Conservation (phyloP, 2,329 filamentous ascomycete genomes). For the Sporothrix dimorphospora region DNA sequence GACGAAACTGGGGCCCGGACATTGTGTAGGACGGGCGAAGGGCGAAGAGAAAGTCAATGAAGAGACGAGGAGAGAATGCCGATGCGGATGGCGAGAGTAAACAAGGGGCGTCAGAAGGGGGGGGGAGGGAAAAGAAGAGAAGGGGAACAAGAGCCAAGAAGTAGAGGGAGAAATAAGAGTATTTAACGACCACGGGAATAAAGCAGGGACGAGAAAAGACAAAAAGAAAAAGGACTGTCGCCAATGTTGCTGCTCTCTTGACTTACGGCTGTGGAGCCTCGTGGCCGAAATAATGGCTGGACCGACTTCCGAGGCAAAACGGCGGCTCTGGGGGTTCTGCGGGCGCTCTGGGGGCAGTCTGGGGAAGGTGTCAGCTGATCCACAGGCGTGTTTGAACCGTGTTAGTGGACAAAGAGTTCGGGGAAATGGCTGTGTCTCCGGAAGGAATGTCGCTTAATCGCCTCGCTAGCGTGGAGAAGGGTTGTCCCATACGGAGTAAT, state of each 20-base stretch:
- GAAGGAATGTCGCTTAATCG: not conserved
- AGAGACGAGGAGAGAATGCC: not conserved
- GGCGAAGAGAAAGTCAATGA: not conserved
- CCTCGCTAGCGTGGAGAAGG: not conserved
- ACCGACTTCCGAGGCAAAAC: not conserved
- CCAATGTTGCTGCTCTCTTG: not conserved
- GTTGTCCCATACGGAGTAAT: not conserved
- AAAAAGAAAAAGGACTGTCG: not conserved
- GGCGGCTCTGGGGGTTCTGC: not conserved
- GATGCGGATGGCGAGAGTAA: not conserved
- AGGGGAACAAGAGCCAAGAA: not conserved
- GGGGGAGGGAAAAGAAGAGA: not conserved
- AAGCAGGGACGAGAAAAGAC: not conserved
- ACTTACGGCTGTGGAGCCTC: not conserved
- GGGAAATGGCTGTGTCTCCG: slow-evolving; percentile 2
- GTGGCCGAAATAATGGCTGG: slow-evolving; percentile 13
- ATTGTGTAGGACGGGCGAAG: slow-evolving; percentile 45
- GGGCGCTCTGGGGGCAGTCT: not conserved
- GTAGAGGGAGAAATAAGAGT: not conserved
- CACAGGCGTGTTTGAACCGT: not conserved
- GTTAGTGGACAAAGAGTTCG: not conserved
- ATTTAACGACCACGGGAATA: not conserved
- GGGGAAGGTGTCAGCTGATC: not conserved
- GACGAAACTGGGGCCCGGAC: slow-evolving; percentile 66
- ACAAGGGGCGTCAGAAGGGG: not conserved